Evolutionary conservation across 2,329 filamentous ascomycete genomes (phyloP).

Genomic region (Ilyonectria destructans): DNA sequence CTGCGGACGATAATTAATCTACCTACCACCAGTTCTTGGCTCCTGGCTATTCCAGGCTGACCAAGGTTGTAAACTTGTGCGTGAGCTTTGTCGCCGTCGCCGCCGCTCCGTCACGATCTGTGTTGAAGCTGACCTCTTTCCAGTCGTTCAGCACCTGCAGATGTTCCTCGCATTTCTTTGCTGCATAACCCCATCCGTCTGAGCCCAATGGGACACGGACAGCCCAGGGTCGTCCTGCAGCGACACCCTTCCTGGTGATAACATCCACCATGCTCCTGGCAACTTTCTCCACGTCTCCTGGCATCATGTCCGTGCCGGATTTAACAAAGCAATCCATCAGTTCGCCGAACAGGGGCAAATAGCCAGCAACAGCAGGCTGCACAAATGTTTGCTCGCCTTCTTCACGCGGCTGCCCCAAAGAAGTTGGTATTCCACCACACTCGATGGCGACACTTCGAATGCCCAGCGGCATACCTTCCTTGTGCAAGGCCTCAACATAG

Average conservation of each 20-base stretch:
- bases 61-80: conserved; percentile 13
- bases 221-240: conserved; percentile 27
- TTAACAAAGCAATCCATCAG: conserved; percentile 11
- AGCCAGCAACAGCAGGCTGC: conserved; percentile 1
- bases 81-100: neutral
- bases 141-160: conserved; percentile 4
- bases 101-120: conserved; percentile 6
- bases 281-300: conserved; percentile 21
- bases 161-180: conserved; percentile 17
- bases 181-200: conserved; percentile 20
- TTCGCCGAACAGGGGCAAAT: conserved; percentile 20
- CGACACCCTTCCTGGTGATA: conserved; percentile 49
- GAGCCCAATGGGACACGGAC: conserved; percentile 21
- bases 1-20: too few relatives aligned
- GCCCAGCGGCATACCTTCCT: conserved; percentile 49
- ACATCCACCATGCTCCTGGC: conserved; percentile 18
- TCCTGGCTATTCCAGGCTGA: neutral
- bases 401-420: conserved; percentile 49
- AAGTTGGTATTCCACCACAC: conserved; percentile 52
- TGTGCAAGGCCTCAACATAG: conserved; percentile 51
- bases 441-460: conserved; percentile 54
- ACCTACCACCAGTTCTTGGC: too few relatives aligned
- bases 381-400: conserved; percentile 4
- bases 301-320: neutral
- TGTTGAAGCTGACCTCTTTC: conserved; percentile 16